Base-by-base conservation (phyloP, 495 filamentous ascomycete genomes). In the Mycothermus thermophilus region DNA sequence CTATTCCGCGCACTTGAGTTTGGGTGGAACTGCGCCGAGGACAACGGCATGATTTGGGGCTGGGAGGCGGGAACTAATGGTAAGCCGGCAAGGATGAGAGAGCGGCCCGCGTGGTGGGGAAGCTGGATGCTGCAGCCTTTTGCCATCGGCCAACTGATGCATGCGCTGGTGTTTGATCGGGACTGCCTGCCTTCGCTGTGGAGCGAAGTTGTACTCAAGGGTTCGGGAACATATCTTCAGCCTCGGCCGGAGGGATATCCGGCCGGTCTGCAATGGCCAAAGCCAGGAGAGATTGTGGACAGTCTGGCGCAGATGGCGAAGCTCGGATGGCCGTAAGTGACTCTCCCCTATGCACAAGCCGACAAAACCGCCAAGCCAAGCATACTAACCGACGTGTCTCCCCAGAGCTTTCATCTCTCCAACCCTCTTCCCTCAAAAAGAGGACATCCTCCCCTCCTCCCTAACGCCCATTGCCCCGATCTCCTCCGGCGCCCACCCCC, bases 61-160 rank as follows among this genome's bases (percentile, higher is more conserved):
- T 62, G 60, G 49, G 59, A 59, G 41, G 42, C 32, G 45, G 60
- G 45, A 21, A 42, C 43, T 8, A 32, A 39, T 6, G 53, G 53
- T 12, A 42, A 41, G 37, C 46, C 40, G 37, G 60, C 57, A 22
- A 62, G 61, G 44, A 55, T 39, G 39, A 50, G 57, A 38, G 48
- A 57, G 34, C 63, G 71, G 41, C 80, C 85, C 5, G 71, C 70
- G 74, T 97, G 90, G 90, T 88, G 85, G 66, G 90, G 88, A 15
- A 93, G 84, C 51, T 96, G 88, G 88, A 64, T 96, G 68, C 60
- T 96, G 47, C 87, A 94, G 69, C 90, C 90, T 1, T 50, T 92
- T n/a, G 77, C 85, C 9, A 83, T 75, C 49, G 90, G 86, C 21
- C 90, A 96, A 60, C 65, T 97, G 33, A 63, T 95, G 34, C 84